Percentiles rank a stretch among this genome's conserved stretches.
Evolutionary conservation across 2,329 filamentous ascomycete genomes (phyloP).

Genomic region (Stachybotrys elegans): DNA sequence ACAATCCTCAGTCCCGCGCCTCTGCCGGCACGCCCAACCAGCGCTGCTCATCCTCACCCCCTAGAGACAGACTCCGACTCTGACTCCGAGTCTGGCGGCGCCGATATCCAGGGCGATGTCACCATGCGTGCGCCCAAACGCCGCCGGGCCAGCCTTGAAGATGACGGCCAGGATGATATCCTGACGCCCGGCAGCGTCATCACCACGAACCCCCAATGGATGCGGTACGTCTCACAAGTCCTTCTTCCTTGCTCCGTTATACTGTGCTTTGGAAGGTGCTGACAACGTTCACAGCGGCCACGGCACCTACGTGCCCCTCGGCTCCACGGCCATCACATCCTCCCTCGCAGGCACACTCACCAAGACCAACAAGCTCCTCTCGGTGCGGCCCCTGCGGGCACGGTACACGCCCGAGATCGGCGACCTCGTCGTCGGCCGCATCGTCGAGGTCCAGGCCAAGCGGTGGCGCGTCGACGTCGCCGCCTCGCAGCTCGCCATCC

Average conservation of each 20-base stretch:
- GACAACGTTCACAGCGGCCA: conserved; percentile 60
- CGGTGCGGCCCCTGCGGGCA: conserved; percentile 81
- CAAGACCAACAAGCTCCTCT: conserved; percentile 95
- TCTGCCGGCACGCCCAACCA: conserved; percentile 17
- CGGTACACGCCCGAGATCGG: conserved; percentile 95
- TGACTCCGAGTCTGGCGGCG: conserved; percentile 38
- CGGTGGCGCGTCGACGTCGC: conserved; percentile 95
- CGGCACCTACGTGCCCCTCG: conserved; percentile 72
- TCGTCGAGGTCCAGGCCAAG: conserved; percentile 88
- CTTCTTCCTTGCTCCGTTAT: conserved; percentile 1
- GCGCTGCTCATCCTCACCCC: conserved; percentile 4
- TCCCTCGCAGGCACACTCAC: conserved; percentile 87
- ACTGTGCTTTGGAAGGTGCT: conserved; percentile 7
- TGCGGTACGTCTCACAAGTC: conserved; percentile 53
- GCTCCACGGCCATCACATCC: conserved; percentile 68
- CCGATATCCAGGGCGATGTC: conserved; percentile 38
- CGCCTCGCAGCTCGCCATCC: conserved; percentile 75
- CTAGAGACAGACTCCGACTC: conserved; percentile 33
- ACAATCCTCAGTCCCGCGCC: conserved; percentile 40
- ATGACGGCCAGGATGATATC: conserved; percentile 42
- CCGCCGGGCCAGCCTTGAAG: conserved; percentile 20
- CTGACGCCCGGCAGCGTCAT: conserved; percentile 82
- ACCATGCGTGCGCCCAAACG: conserved; percentile 39
- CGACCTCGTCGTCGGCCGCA: conserved; percentile 88
- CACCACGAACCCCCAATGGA: conserved; percentile 92